Evolutionary conservation across 176 grass and related monocot species (phyloP).

Genomic region (Avena insularis): DNA sequence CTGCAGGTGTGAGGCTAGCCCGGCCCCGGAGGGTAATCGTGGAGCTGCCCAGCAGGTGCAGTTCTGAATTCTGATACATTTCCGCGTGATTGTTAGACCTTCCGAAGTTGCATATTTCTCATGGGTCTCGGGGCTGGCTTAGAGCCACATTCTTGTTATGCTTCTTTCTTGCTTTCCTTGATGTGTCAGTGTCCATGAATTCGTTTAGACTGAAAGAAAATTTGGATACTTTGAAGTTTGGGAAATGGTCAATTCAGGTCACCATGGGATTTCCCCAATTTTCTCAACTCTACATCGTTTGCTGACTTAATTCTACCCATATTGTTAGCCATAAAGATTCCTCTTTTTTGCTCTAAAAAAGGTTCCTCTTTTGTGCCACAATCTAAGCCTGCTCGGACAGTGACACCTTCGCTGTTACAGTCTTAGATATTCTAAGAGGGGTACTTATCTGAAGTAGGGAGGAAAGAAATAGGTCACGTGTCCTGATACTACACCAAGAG

Average conservation of each 20-base stretch:
- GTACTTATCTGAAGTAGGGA: background rate
- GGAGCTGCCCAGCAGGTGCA: conserved; percentile 33
- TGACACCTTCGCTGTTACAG: background rate
- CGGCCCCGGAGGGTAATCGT: background rate
- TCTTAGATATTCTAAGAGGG: background rate
- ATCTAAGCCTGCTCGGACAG: background rate
- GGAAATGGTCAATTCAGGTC: background rate
- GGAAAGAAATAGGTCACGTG: background rate
- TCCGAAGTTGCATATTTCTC: background rate
- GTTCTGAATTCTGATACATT: background rate
- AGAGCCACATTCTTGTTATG: background rate
- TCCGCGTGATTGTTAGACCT: background rate
- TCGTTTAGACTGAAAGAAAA: background rate
- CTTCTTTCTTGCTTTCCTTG: background rate
- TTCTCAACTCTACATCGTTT: background rate
- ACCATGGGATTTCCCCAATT: background rate
- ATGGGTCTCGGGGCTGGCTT: background rate
- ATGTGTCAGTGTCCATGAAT: background rate
- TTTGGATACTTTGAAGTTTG: background rate
- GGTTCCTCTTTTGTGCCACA: background rate
- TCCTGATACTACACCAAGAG: background rate
- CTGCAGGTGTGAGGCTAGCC: conserved; percentile 36
- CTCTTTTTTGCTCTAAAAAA: background rate
- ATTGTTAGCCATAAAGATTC: background rate
- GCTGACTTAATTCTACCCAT: background rate